phyloP scores from a whole-genome alignment of 2,329 filamentous ascomycete genomes.

The Sporothrix euskadiensis region DNA sequence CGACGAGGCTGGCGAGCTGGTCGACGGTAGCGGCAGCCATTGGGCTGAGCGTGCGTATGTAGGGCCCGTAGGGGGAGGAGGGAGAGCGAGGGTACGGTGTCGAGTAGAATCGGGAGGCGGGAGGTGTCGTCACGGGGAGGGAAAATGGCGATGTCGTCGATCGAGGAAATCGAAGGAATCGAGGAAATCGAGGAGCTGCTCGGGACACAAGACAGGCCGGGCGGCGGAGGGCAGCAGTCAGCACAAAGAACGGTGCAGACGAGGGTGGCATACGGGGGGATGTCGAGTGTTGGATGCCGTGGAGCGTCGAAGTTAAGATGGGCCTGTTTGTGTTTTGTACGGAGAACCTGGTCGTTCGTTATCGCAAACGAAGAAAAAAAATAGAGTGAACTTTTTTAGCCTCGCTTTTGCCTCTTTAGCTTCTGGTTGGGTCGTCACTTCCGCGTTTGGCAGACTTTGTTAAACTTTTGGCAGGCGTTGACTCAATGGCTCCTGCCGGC shows the following conservation, averaged over 20 bases:
- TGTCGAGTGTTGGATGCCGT: not conserved
- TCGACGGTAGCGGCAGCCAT: slow-evolving; percentile 35
- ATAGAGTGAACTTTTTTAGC: slow-evolving; percentile 8
- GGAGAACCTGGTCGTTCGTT: not conserved
- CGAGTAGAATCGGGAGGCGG: not conserved
- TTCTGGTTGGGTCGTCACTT: slow-evolving; percentile 6
- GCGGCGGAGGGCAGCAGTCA: slow-evolving; percentile 22
- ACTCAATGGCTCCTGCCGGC: slow-evolving; percentile 14
- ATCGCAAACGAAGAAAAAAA: slow-evolving; percentile 22
- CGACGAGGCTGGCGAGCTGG: slow-evolving; percentile 41
- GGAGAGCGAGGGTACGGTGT: slow-evolving; percentile 9
- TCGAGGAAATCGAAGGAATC: not conserved
- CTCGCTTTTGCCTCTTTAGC: slow-evolving; percentile 1
- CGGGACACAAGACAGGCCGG: not conserved
- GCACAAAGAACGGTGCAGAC: slow-evolving; percentile 20
- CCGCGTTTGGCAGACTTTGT: not conserved
- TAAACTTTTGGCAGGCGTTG: not conserved
- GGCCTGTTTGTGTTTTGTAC: not conserved
- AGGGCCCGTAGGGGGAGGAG: not conserved
- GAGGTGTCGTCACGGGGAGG: not conserved
- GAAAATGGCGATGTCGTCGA: too few relatives aligned
- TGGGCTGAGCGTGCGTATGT: slow-evolving; percentile 6
- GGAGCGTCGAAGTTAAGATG: not conserved
- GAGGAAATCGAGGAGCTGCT: not conserved
- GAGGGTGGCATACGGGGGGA: slow-evolving; percentile 20